Conservation (phyloP, 1,284 basidiomycete genomes). For the Mycena citricolor region DNA sequence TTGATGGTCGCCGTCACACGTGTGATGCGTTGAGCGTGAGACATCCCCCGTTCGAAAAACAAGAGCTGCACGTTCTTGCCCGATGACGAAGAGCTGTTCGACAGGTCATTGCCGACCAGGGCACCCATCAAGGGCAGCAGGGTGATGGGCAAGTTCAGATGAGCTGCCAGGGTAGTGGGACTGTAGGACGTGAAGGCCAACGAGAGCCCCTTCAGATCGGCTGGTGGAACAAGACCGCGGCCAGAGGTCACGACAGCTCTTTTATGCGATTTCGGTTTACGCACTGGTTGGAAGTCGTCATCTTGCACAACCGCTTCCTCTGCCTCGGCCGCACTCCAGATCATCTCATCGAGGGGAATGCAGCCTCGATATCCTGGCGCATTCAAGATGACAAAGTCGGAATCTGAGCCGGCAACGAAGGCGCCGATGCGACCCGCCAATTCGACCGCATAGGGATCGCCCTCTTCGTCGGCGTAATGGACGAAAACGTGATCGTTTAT, state of each 20-base stretch:
- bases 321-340: conserved; percentile 52
- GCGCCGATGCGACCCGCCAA: conserved; percentile 74
- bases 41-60: conserved; percentile 66
- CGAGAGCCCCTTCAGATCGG: conserved; percentile 40
- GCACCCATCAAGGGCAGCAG: conserved; percentile 85
- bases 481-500: conserved; percentile 44
- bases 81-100: conserved; percentile 45
- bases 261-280: conserved; percentile 43
- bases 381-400: conserved; percentile 80
- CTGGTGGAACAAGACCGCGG: conserved; percentile 59
- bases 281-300: conserved; percentile 63
- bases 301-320: conserved; percentile 37
- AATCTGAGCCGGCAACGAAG: conserved; percentile 79
- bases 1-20: conserved; percentile 56
- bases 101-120: conserved; percentile 85
- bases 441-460: conserved; percentile 83
- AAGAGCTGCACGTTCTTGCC: conserved; percentile 54
- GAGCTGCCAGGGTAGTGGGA: conserved; percentile 61
- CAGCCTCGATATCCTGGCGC: conserved; percentile 75
- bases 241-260: conserved; percentile 34
- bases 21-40: conserved; percentile 56
- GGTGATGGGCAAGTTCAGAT: conserved; percentile 67
- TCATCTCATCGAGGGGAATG: conserved; percentile 77
- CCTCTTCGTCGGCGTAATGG: conserved; percentile 83
- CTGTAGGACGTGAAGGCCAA: conserved; percentile 63